Conservation (phyloP, 805 yeast genomes). For the Sugiyamaella smithiae region DNA sequence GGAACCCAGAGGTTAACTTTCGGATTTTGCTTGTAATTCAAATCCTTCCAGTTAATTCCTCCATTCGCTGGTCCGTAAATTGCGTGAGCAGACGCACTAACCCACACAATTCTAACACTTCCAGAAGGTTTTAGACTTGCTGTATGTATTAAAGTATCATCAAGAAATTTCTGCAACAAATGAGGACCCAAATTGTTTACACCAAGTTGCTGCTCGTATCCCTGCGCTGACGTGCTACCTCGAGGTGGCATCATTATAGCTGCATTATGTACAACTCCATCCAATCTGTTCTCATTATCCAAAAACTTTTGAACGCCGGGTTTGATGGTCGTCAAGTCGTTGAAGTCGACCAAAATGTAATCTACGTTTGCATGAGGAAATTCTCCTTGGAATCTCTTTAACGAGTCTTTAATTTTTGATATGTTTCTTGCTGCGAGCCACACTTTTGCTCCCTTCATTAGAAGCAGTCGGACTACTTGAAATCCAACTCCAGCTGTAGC, state of each 20-base stretch:
- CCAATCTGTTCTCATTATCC: slow-evolving; percentile 29
- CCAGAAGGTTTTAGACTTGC: slow-evolving; percentile 26
- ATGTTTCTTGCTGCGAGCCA: slow-evolving; percentile 38
- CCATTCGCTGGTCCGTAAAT: slow-evolving; percentile 32
- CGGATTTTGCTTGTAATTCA: slow-evolving; percentile 38
- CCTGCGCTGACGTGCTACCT: slow-evolving; percentile 39
- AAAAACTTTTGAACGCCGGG: slow-evolving; percentile 36
- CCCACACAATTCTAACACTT: slow-evolving; percentile 44
- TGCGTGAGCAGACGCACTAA: slow-evolving; percentile 41
- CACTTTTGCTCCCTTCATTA: slow-evolving; percentile 35
- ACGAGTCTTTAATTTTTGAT: slow-evolving; percentile 33
- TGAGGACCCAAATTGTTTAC: slow-evolving; percentile 47
- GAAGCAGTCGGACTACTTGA: slow-evolving; percentile 34
- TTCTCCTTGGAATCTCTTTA: slow-evolving; percentile 29
- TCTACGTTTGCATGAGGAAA: slow-evolving; percentile 23
- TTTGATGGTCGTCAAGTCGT: slow-evolving; percentile 43
- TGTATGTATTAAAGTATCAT: slow-evolving; percentile 38
- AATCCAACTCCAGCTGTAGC: slow-evolving; percentile 30
- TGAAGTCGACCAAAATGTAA: slow-evolving; percentile 23
- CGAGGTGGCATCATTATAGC: slow-evolving; percentile 43
- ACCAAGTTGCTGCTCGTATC: slow-evolving; percentile 47
- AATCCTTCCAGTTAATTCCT: slow-evolving; percentile 38
- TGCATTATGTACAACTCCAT: slow-evolving; percentile 44
- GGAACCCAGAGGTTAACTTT: slow-evolving; percentile 37
- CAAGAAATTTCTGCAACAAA: slow-evolving; percentile 40